These are phyloP conservation scores for Simplicillium sp. DNA, from an alignment of 2,329 filamentous ascomycete species.

Conservation along the genomic window DNA sequence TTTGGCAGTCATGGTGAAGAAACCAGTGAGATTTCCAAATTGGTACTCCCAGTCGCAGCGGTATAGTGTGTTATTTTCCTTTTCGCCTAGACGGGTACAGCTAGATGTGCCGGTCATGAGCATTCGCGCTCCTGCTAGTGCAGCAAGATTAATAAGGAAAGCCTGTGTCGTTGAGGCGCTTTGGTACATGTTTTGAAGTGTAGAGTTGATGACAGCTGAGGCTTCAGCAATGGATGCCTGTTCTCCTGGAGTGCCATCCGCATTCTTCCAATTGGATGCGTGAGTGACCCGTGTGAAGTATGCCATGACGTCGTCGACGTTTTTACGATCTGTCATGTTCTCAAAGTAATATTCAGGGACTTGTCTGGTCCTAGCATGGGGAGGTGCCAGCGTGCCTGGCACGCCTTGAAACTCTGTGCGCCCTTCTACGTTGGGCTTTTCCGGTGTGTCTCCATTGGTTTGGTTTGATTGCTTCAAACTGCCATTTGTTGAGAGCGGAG, in stretches of 20 bases:
- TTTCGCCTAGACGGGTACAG: constrained; percentile 32
- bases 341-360: constrained; percentile 24
- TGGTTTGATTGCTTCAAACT: background rate
- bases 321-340: constrained; percentile 35
- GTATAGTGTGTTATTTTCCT: constrained; percentile 34
- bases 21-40: constrained; percentile 41
- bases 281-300: constrained; percentile 43
- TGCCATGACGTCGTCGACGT: constrained; percentile 46
- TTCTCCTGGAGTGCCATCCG: constrained; percentile 29
- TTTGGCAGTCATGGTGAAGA: constrained; percentile 41
- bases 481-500: constrained; percentile 18
- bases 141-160: constrained; percentile 50
- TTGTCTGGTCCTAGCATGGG: too few species aligned
- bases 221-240: constrained; percentile 42
- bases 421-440: background rate
- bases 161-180: constrained; percentile 41
- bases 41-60: constrained; percentile 44
- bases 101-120: constrained; percentile 34
- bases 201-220: constrained; percentile 39
- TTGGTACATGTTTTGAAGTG: constrained; percentile 42
- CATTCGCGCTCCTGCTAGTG: constrained; percentile 42
- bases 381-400: background rate
- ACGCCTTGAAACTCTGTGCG: background rate
- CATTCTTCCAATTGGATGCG: constrained; percentile 41
- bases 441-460: background rate